Conservation (phyloP, 305 asterid genomes). For the Fraxinus baroniana region DNA sequence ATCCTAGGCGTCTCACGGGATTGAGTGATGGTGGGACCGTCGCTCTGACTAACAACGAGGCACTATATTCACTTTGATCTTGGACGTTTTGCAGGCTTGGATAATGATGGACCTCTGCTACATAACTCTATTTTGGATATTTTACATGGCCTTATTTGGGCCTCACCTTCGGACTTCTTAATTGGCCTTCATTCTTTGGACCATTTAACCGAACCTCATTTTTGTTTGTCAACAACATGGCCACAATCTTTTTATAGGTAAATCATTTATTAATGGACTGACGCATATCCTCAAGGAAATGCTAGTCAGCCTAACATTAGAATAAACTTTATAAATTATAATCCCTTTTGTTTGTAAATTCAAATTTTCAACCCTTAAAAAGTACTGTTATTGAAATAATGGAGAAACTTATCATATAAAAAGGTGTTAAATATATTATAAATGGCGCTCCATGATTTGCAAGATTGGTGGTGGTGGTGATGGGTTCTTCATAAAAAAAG, state of each 20-base stretch:
- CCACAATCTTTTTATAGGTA: neutral
- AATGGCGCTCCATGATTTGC: neutral
- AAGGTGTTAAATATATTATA: neutral
- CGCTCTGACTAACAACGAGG: too few relatives aligned
- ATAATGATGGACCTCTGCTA: too few relatives aligned
- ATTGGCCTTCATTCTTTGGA: too few relatives aligned
- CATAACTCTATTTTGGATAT: too few relatives aligned
- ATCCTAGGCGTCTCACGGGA: too few relatives aligned
- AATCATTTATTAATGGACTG: neutral
- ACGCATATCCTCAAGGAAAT: neutral
- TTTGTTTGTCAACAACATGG: neutral
- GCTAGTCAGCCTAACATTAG: neutral
- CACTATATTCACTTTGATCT: too few relatives aligned
- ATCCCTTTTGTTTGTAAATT: neutral
- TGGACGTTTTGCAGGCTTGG: too few relatives aligned
- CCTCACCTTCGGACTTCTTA: too few relatives aligned
- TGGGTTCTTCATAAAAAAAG: constrained; percentile 20
- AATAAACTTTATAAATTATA: neutral
- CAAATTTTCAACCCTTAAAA: neutral
- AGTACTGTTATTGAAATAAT: neutral
- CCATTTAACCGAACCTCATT: too few relatives aligned
- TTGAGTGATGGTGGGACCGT: too few relatives aligned
- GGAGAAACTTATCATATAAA: neutral
- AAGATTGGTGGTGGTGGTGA: constrained; percentile 25
- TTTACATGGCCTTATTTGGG: too few relatives aligned